Evolutionary conservation across 2,329 filamentous ascomycete genomes (phyloP), one percentile per base, ranked within the genome.

Genomic region (Trichoderma sp.): DNA sequence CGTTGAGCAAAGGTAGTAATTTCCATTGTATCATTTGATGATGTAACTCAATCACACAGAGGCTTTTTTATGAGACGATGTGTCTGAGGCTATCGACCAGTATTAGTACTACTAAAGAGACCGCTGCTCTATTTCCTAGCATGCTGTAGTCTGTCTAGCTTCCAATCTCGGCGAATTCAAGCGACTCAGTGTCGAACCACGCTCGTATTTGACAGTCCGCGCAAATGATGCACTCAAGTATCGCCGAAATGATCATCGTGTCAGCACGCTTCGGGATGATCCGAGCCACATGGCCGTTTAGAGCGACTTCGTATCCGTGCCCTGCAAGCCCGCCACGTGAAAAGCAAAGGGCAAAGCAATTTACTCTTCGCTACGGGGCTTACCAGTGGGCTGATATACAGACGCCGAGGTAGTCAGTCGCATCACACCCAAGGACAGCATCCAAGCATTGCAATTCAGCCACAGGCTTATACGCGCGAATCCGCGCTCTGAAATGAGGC

Each of bases 401-500:
- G n/a, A n/a, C n/a, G n/a, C n/a, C n/a, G n/a, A n/a, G n/a, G n/a
- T n/a, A n/a, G n/a, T n/a, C n/a, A n/a, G n/a, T n/a, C n/a, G n/a
- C n/a, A n/a, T n/a, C n/a, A n/a, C n/a, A n/a, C n/a, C n/a, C n/a
- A n/a, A n/a, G n/a, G n/a, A n/a, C n/a, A 43, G 13, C 32, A 34
- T 34, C 32, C 2, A 34, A 11, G 39, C 18, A 43, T n/a, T n/a
- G 39, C 39, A 43, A 43, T 43, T 43, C 21, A n/a, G 46, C 21
- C 52, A 8, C 26, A n/a, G 16, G 26, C 28, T 10, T 11, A 30
- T 11, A 30, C 39, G 34, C 37, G 26, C 26, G 34, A 58, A 24
- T 39, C 39, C 54, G 63, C 58, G 63, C 58, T 55, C 18, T 64
- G 39, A 64, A 64, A 64, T 64, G 60, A 64, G 60, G 34, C 49